Base-by-base conservation (phyloP, 2,329 filamentous ascomycete species). In the Proliferodiscus dingleyae region DNA sequence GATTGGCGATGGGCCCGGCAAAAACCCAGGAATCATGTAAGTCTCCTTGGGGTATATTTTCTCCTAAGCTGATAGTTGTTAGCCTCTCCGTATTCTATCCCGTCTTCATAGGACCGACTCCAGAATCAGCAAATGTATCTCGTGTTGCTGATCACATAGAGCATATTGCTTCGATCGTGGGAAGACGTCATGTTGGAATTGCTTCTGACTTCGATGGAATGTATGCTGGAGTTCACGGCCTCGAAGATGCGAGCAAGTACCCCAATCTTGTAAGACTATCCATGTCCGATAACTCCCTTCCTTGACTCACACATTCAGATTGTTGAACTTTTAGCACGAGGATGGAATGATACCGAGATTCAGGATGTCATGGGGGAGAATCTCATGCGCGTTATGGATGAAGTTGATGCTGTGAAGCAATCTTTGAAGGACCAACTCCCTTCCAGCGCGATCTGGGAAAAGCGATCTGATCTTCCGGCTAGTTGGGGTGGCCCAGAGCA, bases 191-290 rank as follows among this genome's bases (percentile, higher is more conserved):
- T 59, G 79, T 85, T 10, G 81, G 82, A 0, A 63, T 86, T 8
- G 81, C 81, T 0, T 79, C 75, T 18, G 82, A 85, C 58, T 86
- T 79, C 55, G 81, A 85, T 56, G 81, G 54, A 3, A 77, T 77
- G 44, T 62, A 64, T 2, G 61, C 47, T 9, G 74, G 74, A 2
- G 79, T 81, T 0, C 58, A 61, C 16, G 82, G 81, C 0, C 34
- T 52, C 9, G 49, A 52, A 37, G 43, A 46, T 37, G 47, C 43
- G 19, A 40, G 39, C 43, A 50, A 50, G 33, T 49, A 49, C 24
- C 47, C 47, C 5, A 46, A 43, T 26, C 39, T 50, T 7, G 41
- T 47, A 34, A 26, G 24, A 26, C 11, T 6, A 6, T 26, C 24
- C 24, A 6, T 26, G 24, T 26, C 24, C 6, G 6, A 11, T 6